Evolutionary conservation across 2,329 filamentous ascomycete genomes (phyloP).

Genomic region (Rutstroemia sp.): DNA sequence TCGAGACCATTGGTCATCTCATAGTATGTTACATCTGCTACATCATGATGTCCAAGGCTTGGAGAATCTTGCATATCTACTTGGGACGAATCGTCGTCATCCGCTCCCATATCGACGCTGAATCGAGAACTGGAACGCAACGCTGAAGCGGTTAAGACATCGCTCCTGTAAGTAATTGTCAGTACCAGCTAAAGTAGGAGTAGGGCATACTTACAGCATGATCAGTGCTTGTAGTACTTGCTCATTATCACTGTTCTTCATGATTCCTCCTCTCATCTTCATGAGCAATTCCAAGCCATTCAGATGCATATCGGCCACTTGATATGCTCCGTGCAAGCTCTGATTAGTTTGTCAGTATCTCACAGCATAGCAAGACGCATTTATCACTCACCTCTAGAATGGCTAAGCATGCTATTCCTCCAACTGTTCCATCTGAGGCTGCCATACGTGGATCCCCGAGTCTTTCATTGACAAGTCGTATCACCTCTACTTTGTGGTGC

Average conservation of each 20-base stretch:
- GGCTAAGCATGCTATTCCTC: slow-evolving; percentile 6
- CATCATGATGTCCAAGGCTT: neutral
- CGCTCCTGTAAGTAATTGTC: neutral
- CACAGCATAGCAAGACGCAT: neutral
- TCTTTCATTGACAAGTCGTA: slow-evolving; percentile 11
- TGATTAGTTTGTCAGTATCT: neutral
- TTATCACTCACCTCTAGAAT: slow-evolving; percentile 8
- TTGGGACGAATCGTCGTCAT: neutral
- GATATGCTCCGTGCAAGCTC: neutral
- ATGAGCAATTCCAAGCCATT: slow-evolving; percentile 1
- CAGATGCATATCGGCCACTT: neutral
- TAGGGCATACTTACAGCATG: neutral
- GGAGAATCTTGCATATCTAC: neutral
- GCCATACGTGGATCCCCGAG: neutral
- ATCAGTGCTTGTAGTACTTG: neutral
- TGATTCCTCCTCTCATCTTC: neutral
- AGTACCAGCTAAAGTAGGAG: neutral
- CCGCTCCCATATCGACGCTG: neutral
- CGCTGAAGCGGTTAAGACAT: neutral
- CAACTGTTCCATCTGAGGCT: slow-evolving; percentile 8
- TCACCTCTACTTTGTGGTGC: slow-evolving; percentile 10
- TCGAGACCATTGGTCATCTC: neutral
- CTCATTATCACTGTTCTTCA: neutral
- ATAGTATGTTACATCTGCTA: neutral
- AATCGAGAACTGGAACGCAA: neutral